These are phyloP conservation scores for Mycena kentingensis DNA, from an alignment of 768 basidiomycete species.

Conservation along the genomic window DNA sequence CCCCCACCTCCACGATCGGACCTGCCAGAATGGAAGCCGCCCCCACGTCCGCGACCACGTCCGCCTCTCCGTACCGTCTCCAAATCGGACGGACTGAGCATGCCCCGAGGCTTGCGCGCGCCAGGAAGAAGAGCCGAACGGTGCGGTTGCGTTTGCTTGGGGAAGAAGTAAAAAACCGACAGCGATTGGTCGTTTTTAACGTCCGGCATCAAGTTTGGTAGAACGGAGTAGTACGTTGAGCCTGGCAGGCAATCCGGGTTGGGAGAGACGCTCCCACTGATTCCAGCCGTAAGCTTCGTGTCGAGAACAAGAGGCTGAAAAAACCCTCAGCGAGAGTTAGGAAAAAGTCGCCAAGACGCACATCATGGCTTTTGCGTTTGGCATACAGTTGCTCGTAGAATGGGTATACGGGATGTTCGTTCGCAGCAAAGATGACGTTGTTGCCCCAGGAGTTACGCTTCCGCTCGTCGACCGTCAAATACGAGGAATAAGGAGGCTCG, in stretches of 20 bases:
- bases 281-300: constrained; percentile 67
- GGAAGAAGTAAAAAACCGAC: constrained; percentile 87
- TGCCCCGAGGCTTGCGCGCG: constrained; percentile 55
- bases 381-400: constrained; percentile 89
- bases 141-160: constrained; percentile 83
- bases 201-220: constrained; percentile 66
- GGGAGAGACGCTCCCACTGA: constrained; percentile 77
- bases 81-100: constrained; percentile 70
- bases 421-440: constrained; percentile 78
- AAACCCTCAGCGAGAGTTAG: constrained; percentile 13
- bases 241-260: constrained; percentile 91
- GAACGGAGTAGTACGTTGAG: constrained; percentile 81
- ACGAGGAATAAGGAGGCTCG: constrained; percentile 20
- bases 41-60: constrained; percentile 51
- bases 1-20: constrained; percentile 32
- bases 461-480: constrained; percentile 80
- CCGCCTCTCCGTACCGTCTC: constrained; percentile 65
- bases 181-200: constrained; percentile 86
- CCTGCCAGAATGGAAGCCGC: constrained; percentile 34
- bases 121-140: constrained; percentile 81
- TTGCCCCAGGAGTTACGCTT: constrained; percentile 84
- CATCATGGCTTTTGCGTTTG: constrained; percentile 80
- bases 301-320: constrained; percentile 76
- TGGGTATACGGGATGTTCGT: constrained; percentile 84
- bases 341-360: constrained; percentile 31